Evolutionary conservation across 2,329 filamentous ascomycete genomes (phyloP).

Genomic region (Colletotrichum navitas): DNA sequence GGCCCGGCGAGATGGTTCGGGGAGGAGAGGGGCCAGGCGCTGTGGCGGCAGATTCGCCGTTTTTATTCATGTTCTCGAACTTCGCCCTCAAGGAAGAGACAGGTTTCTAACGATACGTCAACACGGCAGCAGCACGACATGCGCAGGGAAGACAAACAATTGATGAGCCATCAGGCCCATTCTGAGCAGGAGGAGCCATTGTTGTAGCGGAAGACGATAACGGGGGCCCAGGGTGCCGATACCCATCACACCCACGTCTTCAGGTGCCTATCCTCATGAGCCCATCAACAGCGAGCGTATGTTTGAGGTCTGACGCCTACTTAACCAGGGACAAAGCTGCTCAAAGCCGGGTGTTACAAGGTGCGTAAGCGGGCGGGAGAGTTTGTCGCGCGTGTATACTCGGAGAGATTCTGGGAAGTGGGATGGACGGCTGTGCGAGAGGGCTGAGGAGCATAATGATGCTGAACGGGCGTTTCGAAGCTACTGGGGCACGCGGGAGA

Average conservation of each 20-base stretch:
- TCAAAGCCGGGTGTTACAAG: conserved; percentile 15
- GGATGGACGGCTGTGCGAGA: conserved; percentile 40
- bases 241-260: conserved; percentile 54
- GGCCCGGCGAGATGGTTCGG: conserved; percentile 52
- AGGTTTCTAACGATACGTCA: conserved; percentile 70
- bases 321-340: conserved; percentile 2
- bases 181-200: conserved; percentile 57
- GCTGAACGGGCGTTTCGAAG: conserved; percentile 38
- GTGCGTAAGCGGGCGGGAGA: conserved; percentile 21
- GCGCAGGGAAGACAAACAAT: conserved; percentile 65
- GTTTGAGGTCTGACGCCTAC: conserved; percentile 6
- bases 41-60: conserved; percentile 53
- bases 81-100: conserved; percentile 85
- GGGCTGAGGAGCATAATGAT: conserved; percentile 42
- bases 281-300: conserved; percentile 34
- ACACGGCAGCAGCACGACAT: conserved; percentile 37
- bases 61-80: conserved; percentile 81
- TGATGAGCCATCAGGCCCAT: conserved; percentile 81
- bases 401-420: conserved; percentile 34
- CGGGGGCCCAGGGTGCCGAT: conserved; percentile 48
- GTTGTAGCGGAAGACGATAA: conserved; percentile 44
- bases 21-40: conserved; percentile 46
- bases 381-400: conserved; percentile 28
- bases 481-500: conserved; percentile 27
- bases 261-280: conserved; percentile 44